These are phyloP conservation scores for Cercis canadensis DNA, from an alignment of 306 rosid species.

Conservation along the genomic window DNA sequence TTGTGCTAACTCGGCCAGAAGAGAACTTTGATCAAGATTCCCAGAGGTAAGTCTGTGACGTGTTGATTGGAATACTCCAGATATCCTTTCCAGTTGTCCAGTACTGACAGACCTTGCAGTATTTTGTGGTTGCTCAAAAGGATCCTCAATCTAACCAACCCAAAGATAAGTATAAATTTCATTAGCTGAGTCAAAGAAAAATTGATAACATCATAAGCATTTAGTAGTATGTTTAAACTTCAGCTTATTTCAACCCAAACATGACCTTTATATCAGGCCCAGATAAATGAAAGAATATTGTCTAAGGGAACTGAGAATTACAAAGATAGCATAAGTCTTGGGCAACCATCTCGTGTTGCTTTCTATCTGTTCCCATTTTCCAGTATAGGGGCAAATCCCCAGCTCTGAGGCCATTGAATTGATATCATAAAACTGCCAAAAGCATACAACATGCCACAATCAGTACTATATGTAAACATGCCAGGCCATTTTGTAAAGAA, in stretches of 20 bases:
- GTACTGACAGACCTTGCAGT: conserved; percentile 63
- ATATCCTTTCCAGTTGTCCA: conserved; percentile 59
- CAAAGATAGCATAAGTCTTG: conserved; percentile 70
- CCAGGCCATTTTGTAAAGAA: conserved; percentile 14
- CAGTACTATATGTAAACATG: conserved; percentile 14
- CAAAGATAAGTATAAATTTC: conserved; percentile 32
- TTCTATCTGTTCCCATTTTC: conserved; percentile 64
- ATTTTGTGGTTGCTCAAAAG: conserved; percentile 84
- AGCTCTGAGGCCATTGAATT: conserved; percentile 49
- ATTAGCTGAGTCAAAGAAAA: conserved; percentile 34
- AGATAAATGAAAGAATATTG: conserved; percentile 5
- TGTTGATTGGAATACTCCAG: conserved; percentile 54
- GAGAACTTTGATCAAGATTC: conserved; percentile 40
- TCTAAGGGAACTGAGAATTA: conserved; percentile 49
- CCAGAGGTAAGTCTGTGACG: conserved; percentile 38
- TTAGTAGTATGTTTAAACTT: too few species aligned
- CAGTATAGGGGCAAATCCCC: conserved; percentile 72
- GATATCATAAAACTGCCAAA: conserved; percentile 70
- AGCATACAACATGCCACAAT: conserved; percentile 20
- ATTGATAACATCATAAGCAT: not conserved
- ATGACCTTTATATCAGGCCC: not conserved
- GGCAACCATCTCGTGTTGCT: conserved; percentile 84
- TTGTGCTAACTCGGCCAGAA: conserved; percentile 52
- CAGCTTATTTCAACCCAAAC: too few species aligned
- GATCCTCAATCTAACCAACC: conserved; percentile 84